A percentile compares a stretch with the other conserved stretches of the same genome.
These are phyloP conservation scores for Barnettozyma populi DNA, from an alignment of 805 yeast genomes.

Conservation along the genomic window DNA sequence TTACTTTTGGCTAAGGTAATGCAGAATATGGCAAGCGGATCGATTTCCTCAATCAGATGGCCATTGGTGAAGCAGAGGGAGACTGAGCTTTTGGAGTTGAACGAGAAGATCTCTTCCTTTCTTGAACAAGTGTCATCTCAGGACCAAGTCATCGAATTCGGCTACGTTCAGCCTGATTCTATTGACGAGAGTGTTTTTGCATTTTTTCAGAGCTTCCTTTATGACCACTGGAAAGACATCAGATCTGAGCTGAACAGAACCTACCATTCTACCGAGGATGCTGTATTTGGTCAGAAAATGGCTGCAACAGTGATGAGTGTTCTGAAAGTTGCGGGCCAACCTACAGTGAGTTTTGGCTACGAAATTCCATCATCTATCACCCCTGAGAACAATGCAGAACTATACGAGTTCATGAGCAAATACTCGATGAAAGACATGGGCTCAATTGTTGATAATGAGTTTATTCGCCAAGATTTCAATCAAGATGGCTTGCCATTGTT, in stretches of 20 bases:
- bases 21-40: conserved; percentile 83
- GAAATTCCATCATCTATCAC: conserved; percentile 51
- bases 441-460: conserved; percentile 34
- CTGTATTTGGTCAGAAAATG: conserved; percentile 19
- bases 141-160: conserved; percentile 22
- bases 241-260: conserved; percentile 24
- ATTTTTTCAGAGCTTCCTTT: conserved; percentile 43
- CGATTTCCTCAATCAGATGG: conserved; percentile 61
- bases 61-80: conserved; percentile 41
- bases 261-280: conserved; percentile 17
- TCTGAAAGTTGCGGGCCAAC: conserved; percentile 51
- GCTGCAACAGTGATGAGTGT: conserved; percentile 42
- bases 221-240: conserved; percentile 41
- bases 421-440: conserved; percentile 51
- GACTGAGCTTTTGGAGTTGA: conserved; percentile 37
- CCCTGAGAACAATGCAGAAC: conserved; percentile 43
- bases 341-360: conserved; percentile 48
- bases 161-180: conserved; percentile 14
- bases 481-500: conserved; percentile 70
- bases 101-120: conserved; percentile 35
- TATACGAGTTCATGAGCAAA: conserved; percentile 71
- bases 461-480: conserved; percentile 60
- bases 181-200: conserved; percentile 28
- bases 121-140: conserved; percentile 31
- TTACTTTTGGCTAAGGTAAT: conserved; percentile 77